Percentiles rank a stretch among this genome's conserved stretches.
phyloP scores from a whole-genome alignment of 306 rosid species.

The Rosa chinensis region DNA sequence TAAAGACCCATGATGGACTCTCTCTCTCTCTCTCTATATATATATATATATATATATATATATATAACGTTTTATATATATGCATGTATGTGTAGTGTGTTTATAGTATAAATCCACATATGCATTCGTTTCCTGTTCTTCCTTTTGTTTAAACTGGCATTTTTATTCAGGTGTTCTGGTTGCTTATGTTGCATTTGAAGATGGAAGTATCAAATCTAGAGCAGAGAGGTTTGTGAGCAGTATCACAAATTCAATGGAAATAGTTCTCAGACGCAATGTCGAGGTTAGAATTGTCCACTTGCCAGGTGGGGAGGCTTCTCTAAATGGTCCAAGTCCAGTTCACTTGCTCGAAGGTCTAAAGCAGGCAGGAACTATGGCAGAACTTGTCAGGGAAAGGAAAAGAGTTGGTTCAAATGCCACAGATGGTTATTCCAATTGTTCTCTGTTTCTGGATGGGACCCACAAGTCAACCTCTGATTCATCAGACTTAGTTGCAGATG shows the following conservation, averaged over 20 bases:
- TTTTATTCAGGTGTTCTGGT: conserved; percentile 67
- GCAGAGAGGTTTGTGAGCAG: conserved; percentile 96
- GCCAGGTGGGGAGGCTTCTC: conserved; percentile 60
- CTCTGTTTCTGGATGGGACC: conserved; percentile 53
- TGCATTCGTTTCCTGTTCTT: conserved; percentile 4
- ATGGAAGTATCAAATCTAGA: conserved; percentile 72
- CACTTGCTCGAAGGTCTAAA: conserved; percentile 39
- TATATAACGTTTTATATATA: background rate
- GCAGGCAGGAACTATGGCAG: conserved; percentile 24
- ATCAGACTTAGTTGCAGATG: conserved; percentile 58
- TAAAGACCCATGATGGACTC: background rate
- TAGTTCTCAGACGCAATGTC: conserved; percentile 83
- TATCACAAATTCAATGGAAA: conserved; percentile 90
- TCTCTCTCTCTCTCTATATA: background rate
- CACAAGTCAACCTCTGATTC: conserved; percentile 52
- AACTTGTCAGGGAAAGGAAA: conserved; percentile 45
- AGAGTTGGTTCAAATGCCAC: conserved; percentile 34
- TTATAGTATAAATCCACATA: background rate
- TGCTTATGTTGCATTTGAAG: conserved; percentile 81
- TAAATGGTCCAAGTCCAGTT: conserved; percentile 46
- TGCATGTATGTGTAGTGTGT: background rate
- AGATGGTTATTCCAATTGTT: conserved; percentile 48
- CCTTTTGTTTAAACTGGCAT: conserved; percentile 23
- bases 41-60: too few species aligned
- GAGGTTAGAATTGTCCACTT: conserved; percentile 88